phyloP scores from a whole-genome alignment of 2,329 filamentous ascomycete species.

The Pleomassaria siparia region DNA sequence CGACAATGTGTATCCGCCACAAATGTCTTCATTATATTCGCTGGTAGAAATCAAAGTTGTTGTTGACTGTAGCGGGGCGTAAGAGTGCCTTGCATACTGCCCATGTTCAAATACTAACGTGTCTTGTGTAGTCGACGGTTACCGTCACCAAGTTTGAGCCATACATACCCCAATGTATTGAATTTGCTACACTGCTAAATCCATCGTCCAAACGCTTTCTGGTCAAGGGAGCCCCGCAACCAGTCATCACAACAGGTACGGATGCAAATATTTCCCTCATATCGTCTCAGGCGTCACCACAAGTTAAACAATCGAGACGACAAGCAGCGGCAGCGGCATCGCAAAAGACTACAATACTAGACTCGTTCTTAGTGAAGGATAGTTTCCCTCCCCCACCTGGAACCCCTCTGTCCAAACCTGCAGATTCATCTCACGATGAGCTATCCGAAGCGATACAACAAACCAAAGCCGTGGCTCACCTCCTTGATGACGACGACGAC shows the following conservation, averaged over 20 bases:
- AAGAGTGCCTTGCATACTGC: too few species aligned
- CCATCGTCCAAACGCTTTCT: slow-evolving; percentile 61
- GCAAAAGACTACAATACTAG: slow-evolving; percentile 31
- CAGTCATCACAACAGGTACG: slow-evolving; percentile 1
- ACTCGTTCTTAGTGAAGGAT: slow-evolving; percentile 43
- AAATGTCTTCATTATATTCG: too few species aligned
- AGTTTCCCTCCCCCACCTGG: slow-evolving; percentile 21
- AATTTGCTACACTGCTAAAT: slow-evolving; percentile 48
- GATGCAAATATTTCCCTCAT: slow-evolving; percentile 8
- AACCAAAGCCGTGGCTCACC: slow-evolving; percentile 60
- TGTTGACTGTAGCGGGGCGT: too few species aligned
- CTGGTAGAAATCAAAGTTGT: too few species aligned
- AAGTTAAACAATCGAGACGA: slow-evolving; percentile 53
- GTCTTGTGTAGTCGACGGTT: slow-evolving; percentile 38
- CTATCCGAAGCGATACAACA: slow-evolving; percentile 66
- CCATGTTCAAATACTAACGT: slow-evolving; percentile 6
- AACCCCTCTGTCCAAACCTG: neutral
- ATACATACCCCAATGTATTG: slow-evolving; percentile 49
- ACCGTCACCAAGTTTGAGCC: slow-evolving; percentile 53
- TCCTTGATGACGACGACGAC: slow-evolving; percentile 52
- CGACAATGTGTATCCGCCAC: too few species aligned
- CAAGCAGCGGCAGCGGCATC: slow-evolving; percentile 40
- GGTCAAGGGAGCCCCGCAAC: slow-evolving; percentile 53
- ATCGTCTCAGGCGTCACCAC: slow-evolving; percentile 44
- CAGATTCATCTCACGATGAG: slow-evolving; percentile 50